Base-by-base conservation (phyloP, 164 flowering plant genomes). In the Paratinospora sagittata region DNA sequence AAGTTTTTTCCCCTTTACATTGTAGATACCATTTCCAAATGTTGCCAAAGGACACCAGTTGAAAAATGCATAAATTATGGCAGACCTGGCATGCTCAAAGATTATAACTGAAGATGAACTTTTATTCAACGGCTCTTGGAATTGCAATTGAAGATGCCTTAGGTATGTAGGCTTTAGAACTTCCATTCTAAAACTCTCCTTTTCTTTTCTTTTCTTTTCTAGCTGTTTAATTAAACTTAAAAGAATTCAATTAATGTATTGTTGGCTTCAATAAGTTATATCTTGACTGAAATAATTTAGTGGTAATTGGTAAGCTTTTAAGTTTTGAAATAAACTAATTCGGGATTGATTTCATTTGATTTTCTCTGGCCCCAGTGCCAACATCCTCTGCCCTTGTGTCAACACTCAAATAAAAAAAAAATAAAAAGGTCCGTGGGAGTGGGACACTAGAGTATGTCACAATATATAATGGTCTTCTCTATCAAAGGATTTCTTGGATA, bases 11-110 rank as follows among this genome's bases (percentile, higher is more conserved):
- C 58, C 45, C 61, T 75, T 17, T 27, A 70, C 6, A 62, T 60
- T 84, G 81, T 74, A 91, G 97, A 86, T 91, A 76, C 94, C 94
- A 77, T 91, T 92, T 55, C 93, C 97, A 65, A 70, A 84, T 77
- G 84, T 77, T 68, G 85, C 82, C 2, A 91, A 91, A 79, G 94
- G 91, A 68, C 91, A 91, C 82, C 97, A 91, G 68, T 73, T 83
- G 70, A 83, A 70, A 75, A 91, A 88, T 79, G 94, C 91, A 33
- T 80, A 78, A 41, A 66, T 85, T 60, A 85, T 91, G 94, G 87
- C 88, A 72, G 90, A 85, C 61, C 67, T 89, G 73, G 91, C 90
- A 8, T 91, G 87, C 73, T 76, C 91, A 63, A 84, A 77, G 79
- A 78, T 89, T 65, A 79, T 91, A 71, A 76, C 79, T 19, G 94